A percentile compares a stretch with the other conserved stretches of the same genome.
These are phyloP conservation scores for Neostapfia colusana DNA, from an alignment of 176 grass and related monocot genomes.

Conservation along the genomic window DNA sequence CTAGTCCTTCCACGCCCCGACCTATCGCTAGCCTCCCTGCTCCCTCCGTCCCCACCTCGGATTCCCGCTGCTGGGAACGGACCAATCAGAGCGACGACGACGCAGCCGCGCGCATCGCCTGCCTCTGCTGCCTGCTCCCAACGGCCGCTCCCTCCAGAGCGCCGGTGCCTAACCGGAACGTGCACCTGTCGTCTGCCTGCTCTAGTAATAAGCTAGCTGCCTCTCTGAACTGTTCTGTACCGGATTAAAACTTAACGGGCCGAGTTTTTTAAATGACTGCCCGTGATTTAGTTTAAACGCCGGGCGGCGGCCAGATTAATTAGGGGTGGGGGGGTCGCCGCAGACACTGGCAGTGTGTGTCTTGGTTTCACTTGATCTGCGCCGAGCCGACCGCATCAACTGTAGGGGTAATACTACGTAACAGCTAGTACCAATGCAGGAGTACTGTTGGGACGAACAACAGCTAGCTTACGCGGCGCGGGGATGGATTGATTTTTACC, in stretches of 20 bases:
- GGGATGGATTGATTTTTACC: constrained; percentile 22
- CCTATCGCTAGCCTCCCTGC: no score
- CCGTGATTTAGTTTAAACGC: neutral
- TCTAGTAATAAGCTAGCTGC: no score
- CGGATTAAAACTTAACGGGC: no score
- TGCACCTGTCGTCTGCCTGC: constrained; percentile 26
- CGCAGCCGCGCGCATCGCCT: neutral
- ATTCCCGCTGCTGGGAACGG: constrained; percentile 2
- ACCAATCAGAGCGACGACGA: neutral
- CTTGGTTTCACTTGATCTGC: neutral
- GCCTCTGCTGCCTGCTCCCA: neutral
- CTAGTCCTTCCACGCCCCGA: neutral
- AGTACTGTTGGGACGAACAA: no score
- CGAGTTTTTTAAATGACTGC: neutral
- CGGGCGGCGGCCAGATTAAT: neutral
- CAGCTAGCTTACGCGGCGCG: no score
- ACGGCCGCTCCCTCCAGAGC: no score
- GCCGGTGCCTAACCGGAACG: constrained; percentile 23
- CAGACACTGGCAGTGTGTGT: neutral
- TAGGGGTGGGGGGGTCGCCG: no score
- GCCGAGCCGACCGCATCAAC: neutral
- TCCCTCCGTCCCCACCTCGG: constrained; percentile 10
- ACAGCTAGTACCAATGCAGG: neutral
- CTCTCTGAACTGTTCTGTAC: no score
- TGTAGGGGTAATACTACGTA: rapidly evolving